Evolutionary conservation across 2,329 filamentous ascomycete species (phyloP).

Genomic region (Pezicula rhizophila): DNA sequence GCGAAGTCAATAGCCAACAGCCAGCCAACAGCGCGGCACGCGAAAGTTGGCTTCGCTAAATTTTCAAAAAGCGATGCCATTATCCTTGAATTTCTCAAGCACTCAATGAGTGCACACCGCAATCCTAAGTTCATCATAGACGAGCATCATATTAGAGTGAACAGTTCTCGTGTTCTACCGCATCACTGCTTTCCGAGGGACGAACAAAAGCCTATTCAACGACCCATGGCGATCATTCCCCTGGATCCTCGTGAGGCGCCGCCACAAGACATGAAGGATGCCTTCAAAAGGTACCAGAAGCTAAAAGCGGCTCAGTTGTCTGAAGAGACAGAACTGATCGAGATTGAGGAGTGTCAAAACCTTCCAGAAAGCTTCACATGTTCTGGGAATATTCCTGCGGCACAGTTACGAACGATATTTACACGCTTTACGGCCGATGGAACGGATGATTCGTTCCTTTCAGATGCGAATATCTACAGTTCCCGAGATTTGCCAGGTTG

Average conservation of each 20-base stretch:
- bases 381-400: conserved; percentile 36
- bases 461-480: conserved; percentile 50
- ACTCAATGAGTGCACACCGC: too few relatives aligned
- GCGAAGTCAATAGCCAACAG: conserved; percentile 11
- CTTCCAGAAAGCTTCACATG: conserved; percentile 8
- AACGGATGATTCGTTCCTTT: neutral
- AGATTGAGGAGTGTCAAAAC: conserved; percentile 33
- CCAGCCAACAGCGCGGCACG: conserved; percentile 8
- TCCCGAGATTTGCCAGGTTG: conserved; percentile 64
- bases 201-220: neutral
- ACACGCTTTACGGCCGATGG: conserved; percentile 31
- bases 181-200: neutral
- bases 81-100: too few relatives aligned
- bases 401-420: conserved; percentile 39
- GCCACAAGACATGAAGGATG: conserved; percentile 59
- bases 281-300: conserved; percentile 72
- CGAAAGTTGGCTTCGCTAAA: neutral
- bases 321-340: conserved; percentile 49
- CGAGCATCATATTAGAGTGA: too few relatives aligned
- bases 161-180: too few relatives aligned
- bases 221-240: neutral
- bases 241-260: conserved; percentile 76
- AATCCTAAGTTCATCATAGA: too few relatives aligned
- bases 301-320: conserved; percentile 47
- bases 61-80: too few relatives aligned